Conservation (phyloP, 345 rosid species). For the Eucalyptus dawsonii region DNA sequence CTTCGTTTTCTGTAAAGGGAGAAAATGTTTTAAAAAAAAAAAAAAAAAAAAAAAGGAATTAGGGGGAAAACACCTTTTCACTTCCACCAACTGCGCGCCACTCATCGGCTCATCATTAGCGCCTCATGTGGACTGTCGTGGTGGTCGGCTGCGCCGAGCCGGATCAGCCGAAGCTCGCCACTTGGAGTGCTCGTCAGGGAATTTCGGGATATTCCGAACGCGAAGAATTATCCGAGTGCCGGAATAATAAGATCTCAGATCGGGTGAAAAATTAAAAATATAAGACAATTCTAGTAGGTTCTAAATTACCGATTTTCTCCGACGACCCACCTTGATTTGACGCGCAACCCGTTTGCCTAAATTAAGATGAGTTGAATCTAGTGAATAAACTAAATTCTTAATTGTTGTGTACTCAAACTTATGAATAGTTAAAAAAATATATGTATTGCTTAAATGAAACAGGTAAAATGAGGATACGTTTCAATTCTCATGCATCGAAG, state of each 20-base stretch:
- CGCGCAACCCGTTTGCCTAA: not conserved
- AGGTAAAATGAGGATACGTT: rapidly evolving
- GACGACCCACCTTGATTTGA: not conserved
- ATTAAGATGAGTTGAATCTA: not conserved
- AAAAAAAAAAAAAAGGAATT: no score
- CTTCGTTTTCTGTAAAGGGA: not conserved
- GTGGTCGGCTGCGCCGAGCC: not conserved
- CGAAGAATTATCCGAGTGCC: not conserved
- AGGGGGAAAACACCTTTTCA: not conserved
- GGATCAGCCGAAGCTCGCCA: not conserved
- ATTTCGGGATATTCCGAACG: not conserved
- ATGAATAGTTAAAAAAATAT: not conserved
- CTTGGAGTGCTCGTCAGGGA: not conserved
- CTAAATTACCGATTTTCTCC: not conserved
- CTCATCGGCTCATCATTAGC: not conserved
- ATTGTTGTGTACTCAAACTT: not conserved
- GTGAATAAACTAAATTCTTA: rapidly evolving
- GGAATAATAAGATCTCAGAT: not conserved
- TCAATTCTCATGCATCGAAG: rapidly evolving
- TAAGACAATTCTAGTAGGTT: not conserved
- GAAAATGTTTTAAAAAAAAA: no score
- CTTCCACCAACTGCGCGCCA: not conserved
- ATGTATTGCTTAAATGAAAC: not conserved
- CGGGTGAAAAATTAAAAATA: not conserved
- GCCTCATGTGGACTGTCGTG: not conserved